These are phyloP conservation scores for Aspergillus sergii DNA, from an alignment of 2,329 filamentous ascomycete genomes.

Conservation along the genomic window DNA sequence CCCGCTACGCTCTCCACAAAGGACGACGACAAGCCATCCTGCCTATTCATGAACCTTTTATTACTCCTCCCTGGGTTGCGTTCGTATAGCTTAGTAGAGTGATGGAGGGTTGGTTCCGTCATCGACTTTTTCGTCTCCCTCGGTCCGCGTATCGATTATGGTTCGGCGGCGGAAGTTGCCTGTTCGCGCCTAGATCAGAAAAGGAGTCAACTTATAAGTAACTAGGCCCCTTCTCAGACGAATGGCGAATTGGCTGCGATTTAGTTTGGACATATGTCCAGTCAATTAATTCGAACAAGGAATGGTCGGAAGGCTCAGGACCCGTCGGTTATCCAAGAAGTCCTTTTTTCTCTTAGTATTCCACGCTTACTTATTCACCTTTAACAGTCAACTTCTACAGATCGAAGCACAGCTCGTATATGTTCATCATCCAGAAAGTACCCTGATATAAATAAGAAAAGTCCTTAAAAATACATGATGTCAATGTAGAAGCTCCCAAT, in stretches of 20 bases:
- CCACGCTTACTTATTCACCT: not conserved
- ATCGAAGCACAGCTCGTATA: not conserved
- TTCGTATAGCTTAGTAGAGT: conserved; percentile 11
- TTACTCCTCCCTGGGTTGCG: not conserved
- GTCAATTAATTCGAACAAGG: not conserved
- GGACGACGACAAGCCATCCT: conserved; percentile 69
- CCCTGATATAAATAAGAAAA: conserved; percentile 9
- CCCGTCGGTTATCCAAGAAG: not conserved
- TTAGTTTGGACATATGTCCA: not conserved
- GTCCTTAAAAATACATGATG: conserved; percentile 32
- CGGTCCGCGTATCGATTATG: not conserved
- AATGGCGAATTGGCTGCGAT: not conserved
- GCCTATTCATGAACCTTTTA: conserved; percentile 45
- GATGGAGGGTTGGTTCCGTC: not conserved
- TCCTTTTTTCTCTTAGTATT: not conserved
- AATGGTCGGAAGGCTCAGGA: not conserved
- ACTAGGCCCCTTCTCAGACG: not conserved
- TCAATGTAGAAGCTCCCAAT: conserved; percentile 13
- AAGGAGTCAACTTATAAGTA: not conserved
- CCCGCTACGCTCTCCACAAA: conserved; percentile 86
- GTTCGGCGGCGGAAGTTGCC: not conserved
- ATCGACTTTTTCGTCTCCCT: not conserved
- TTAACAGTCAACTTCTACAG: not conserved
- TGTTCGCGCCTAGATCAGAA: not conserved
- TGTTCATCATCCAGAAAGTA: not conserved